A percentile compares a stretch with the other conserved stretches of the same genome.
These are phyloP conservation scores for Lichtheimia hyalospora DNA, from an alignment of 371 early-diverging fungal genomes.

Conservation along the genomic window DNA sequence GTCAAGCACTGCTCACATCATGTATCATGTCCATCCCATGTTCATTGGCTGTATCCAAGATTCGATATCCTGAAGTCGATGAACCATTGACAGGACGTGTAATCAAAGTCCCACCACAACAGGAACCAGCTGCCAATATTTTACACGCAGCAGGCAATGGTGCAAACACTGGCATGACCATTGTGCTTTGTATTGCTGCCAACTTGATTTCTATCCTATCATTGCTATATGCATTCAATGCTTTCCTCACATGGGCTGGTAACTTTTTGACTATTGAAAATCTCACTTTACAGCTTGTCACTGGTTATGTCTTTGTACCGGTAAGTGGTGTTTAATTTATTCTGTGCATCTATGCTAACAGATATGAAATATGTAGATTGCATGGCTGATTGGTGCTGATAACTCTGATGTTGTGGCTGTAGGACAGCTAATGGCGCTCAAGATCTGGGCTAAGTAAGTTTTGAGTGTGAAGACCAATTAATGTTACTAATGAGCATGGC, in stretches of 20 bases:
- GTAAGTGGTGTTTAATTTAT: background rate
- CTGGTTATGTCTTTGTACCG: constrained; percentile 66
- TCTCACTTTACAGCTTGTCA: constrained; percentile 68
- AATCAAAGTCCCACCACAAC: constrained; percentile 32
- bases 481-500: too few species aligned
- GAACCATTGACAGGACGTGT: constrained; percentile 72
- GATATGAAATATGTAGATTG: constrained; percentile 34
- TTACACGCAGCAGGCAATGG: constrained; percentile 88
- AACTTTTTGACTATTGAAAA: constrained; percentile 66
- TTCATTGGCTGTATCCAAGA: constrained; percentile 82
- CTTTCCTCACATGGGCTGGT: constrained; percentile 75
- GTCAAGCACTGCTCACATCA: constrained; percentile 72
- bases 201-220: constrained; percentile 77
- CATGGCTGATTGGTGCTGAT: constrained; percentile 85
- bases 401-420: constrained; percentile 56
- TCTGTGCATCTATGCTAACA: background rate
- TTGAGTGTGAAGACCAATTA: too few species aligned
- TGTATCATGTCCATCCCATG: constrained; percentile 95
- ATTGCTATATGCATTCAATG: constrained; percentile 69
- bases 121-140: constrained; percentile 60
- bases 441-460: constrained; percentile 75
- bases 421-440: constrained; percentile 81
- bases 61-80: constrained; percentile 79
- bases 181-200: constrained; percentile 75
- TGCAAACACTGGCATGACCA: constrained; percentile 80